Evolutionary conservation across 495 filamentous ascomycete genomes (phyloP).

Genomic region (Neurospora tetrasperma): DNA sequence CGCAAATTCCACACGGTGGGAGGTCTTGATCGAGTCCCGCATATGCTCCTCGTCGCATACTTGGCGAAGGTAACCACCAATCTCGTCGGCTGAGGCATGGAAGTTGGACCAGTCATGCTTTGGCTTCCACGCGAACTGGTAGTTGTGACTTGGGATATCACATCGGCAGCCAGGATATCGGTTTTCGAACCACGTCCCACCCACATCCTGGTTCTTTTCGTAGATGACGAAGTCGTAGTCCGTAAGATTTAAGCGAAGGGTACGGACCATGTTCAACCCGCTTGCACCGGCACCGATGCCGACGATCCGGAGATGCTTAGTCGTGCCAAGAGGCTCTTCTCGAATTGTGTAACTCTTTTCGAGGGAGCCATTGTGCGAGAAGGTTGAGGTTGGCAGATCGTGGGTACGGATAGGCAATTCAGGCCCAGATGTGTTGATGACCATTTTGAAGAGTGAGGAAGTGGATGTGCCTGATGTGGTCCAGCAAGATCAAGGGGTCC

Average conservation of each 20-base stretch:
- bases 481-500: neutral
- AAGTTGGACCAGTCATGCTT: slow-evolving; percentile 50
- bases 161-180: slow-evolving; percentile 46
- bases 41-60: slow-evolving; percentile 47
- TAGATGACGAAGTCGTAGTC: slow-evolving; percentile 54
- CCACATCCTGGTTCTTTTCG: slow-evolving; percentile 66
- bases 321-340: slow-evolving; percentile 34
- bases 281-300: slow-evolving; percentile 41
- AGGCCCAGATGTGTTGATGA: slow-evolving; percentile 9
- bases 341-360: slow-evolving; percentile 23
- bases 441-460: slow-evolving; percentile 3
- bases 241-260: slow-evolving; percentile 30
- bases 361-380: slow-evolving; percentile 5
- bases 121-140: slow-evolving; percentile 46
- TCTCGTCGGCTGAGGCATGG: slow-evolving; percentile 48
- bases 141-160: slow-evolving; percentile 46
- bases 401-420: neutral
- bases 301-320: slow-evolving; percentile 36
- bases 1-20: slow-evolving; percentile 29
- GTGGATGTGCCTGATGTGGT: neutral
- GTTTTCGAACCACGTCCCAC: slow-evolving; percentile 52
- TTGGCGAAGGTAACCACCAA: slow-evolving; percentile 45
- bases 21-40: slow-evolving; percentile 38
- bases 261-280: slow-evolving; percentile 38
- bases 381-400: slow-evolving; percentile 1